phyloP scores from a whole-genome alignment of 208 protist genomes.

The Leishmania major region DNA sequence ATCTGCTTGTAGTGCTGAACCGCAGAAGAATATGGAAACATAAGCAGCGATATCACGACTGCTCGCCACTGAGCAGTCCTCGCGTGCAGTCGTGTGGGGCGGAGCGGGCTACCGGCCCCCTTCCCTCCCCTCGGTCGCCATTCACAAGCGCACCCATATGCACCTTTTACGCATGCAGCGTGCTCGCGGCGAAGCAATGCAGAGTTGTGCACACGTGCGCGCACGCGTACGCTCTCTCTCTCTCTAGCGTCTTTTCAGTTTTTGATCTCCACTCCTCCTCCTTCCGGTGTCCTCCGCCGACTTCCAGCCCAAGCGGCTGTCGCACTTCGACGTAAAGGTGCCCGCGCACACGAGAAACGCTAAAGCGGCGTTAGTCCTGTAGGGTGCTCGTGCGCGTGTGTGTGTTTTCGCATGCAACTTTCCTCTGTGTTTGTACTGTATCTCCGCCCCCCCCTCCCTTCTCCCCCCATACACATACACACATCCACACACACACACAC shows the following conservation, averaged over 20 bases:
- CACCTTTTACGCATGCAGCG: background rate
- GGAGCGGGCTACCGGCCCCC: no score
- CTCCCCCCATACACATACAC: constrained; percentile 2
- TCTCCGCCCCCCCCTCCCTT: background rate
- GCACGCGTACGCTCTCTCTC: background rate
- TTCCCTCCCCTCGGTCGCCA: background rate
- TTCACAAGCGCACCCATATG: background rate
- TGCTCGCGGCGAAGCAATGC: background rate
- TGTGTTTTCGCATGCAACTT: background rate
- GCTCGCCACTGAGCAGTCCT: no score
- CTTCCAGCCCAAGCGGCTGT: background rate
- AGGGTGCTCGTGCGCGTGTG: background rate
- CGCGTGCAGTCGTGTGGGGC: no score
- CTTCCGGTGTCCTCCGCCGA: background rate
- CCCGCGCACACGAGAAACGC: background rate
- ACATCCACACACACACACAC: background rate
- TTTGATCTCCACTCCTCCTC: no score
- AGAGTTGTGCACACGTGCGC: no score
- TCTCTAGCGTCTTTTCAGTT: no score
- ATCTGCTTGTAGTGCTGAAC: no score
- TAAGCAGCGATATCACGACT: no score
- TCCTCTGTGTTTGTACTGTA: background rate
- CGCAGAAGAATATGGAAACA: no score
- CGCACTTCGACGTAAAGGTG: background rate
- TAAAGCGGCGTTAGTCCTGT: background rate